phyloP scores from a whole-genome alignment of 345 rosid genomes.

The Eucalyptus marginata region DNA sequence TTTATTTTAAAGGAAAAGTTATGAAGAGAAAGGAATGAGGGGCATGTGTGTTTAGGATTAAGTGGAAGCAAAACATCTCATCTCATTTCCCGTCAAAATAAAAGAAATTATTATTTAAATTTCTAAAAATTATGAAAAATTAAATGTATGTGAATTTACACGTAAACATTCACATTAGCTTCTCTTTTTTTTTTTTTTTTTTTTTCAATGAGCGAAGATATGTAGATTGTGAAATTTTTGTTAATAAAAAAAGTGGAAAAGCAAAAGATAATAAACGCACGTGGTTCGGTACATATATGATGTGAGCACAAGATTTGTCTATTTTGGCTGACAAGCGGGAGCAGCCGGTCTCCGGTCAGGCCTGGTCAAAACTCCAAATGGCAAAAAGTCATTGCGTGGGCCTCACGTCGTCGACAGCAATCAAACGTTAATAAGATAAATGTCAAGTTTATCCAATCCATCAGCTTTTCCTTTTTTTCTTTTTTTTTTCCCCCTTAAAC shows the following conservation, averaged over 20 bases:
- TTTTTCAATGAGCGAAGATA: not conserved
- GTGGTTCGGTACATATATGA: not conserved
- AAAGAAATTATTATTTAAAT: not conserved
- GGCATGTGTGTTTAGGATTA: not conserved
- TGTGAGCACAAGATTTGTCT: not conserved
- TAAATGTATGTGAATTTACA: not conserved
- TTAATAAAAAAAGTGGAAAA: not conserved
- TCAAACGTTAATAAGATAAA: not conserved
- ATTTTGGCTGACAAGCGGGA: not conserved
- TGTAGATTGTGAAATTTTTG: not conserved
- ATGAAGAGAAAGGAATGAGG: not conserved
- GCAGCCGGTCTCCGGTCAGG: not conserved
- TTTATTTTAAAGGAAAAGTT: not conserved
- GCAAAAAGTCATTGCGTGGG: not conserved
- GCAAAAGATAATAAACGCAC: not conserved
- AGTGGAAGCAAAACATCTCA: not conserved
- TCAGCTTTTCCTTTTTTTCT: no score
- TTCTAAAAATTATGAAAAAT: not conserved
- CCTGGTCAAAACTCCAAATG: not conserved
- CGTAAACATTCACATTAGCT: accelerated
- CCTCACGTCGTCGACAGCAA: not conserved
- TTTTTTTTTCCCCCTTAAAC: no score
- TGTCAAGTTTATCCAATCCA: slow-evolving; percentile 29
- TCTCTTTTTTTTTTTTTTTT: no score
- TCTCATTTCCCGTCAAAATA: accelerated